phyloP scores from a whole-genome alignment of 257 asterid genomes.

The Solanum piurae region DNA sequence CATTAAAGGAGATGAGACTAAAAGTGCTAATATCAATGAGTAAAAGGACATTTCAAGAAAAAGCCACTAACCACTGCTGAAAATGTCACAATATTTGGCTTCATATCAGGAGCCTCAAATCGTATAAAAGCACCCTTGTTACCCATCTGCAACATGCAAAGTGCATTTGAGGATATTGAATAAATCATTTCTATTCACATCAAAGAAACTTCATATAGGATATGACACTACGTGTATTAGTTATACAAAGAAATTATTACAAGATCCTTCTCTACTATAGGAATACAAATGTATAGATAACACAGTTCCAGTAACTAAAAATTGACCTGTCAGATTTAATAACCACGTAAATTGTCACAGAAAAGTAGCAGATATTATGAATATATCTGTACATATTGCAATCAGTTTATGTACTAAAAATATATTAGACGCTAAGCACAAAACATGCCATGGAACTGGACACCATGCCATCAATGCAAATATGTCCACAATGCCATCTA shows the following conservation, averaged over 20 bases:
- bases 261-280: neutral
- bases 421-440: neutral
- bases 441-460: neutral
- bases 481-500: neutral
- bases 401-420: neutral
- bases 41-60: neutral
- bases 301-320: neutral
- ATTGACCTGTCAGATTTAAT: neutral
- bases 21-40: neutral
- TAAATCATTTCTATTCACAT: neutral
- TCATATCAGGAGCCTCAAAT: slow-evolving; percentile 81
- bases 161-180: neutral
- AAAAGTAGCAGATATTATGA: neutral
- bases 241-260: neutral
- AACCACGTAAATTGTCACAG: neutral
- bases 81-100: slow-evolving; percentile 79
- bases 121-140: slow-evolving; percentile 98
- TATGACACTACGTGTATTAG: neutral
- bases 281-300: neutral
- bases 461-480: neutral
- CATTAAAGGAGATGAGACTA: neutral
- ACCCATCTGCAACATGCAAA: slow-evolving; percentile 68
- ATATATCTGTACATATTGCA: neutral
- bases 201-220: neutral
- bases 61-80: slow-evolving; percentile 85